Evolutionary conservation across 1,139 yeast species (phyloP).

Genomic region (Debaryomycetaceae sp.): DNA sequence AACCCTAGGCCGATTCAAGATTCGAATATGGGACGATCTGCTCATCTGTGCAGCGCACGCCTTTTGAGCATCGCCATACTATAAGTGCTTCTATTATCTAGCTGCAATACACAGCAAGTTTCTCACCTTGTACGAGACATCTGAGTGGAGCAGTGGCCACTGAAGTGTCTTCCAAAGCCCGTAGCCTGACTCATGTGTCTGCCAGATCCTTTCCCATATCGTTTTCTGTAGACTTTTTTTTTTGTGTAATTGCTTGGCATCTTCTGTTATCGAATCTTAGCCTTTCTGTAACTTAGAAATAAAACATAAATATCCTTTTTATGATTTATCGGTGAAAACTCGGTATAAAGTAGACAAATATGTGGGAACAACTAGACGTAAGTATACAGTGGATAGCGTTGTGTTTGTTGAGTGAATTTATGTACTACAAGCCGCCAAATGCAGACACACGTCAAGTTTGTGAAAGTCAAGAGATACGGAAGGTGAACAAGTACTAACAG

Average conservation of each 20-base stretch:
- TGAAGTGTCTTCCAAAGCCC: no score
- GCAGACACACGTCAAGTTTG: neutral
- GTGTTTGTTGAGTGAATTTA: neutral
- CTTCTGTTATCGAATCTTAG: neutral
- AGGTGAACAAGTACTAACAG: conserved; percentile 1
- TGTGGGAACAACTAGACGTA: conserved; percentile 42
- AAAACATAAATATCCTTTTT: no score
- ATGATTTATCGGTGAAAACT: neutral
- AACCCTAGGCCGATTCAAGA: no score
- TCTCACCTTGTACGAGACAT: no score
- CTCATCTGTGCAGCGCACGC: no score
- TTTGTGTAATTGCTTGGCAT: neutral
- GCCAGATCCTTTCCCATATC: neutral
- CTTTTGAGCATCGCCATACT: no score
- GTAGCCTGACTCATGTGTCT: no score
- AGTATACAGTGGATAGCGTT: conserved; percentile 10
- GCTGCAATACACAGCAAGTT: no score
- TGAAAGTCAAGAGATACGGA: neutral
- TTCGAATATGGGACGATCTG: no score
- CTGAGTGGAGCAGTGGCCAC: no score
- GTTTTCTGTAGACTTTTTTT: neutral
- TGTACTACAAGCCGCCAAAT: neutral
- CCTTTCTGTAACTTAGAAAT: neutral
- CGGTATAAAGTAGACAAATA: conserved; percentile 16
- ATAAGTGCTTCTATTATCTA: no score